Base-by-base conservation (phyloP, 2,329 filamentous ascomycete species). In the Beauveria varroae region DNA sequence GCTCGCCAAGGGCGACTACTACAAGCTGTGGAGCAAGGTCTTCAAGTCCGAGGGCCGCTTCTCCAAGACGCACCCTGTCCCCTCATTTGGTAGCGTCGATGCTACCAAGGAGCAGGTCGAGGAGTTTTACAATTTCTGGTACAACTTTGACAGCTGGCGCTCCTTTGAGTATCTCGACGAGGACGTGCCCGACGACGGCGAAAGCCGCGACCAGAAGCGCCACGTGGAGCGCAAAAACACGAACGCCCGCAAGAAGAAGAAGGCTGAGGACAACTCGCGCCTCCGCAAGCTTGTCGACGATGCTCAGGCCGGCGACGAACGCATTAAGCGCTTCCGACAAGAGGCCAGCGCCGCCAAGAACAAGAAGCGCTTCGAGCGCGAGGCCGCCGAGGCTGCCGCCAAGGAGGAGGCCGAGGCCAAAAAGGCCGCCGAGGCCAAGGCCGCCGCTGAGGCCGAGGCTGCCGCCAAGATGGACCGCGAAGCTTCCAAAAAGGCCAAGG, bases 71-170 rank as follows among this genome's bases (percentile, higher is more conserved):
- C 90, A 96, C 73, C 93, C 93, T 7, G 95, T 97, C 3, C 96
- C 95, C 6, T 78, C 83, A 68, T 87, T 99, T 62, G 95, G 95
- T 65, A 84, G 91, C 71, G 90, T 91, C 66, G 89, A 96, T 67
- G 88, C 90, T 71, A 85, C 85, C 69, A 90, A 93, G 77, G 90
- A 96, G 72, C 88, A 96, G 9, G 95, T 99, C 52, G 93, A 98
- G 73, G 81, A 82, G 59, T 99, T 99, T 77, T 99, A 99, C 85
- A 96, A 99, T 84, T 99, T 98, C 82, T 99, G 90, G 88, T 99
- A 98, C 83, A 96, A 93, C 83, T 96, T 99, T 70, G 95, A 99
- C 83, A 95, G 89, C 76, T 99, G 95, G 95, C 85, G 95, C 64
- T 87, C 90, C 3, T 99, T 99, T 71, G 95, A 99, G 79, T 99